Base-by-base conservation (phyloP, 352 stramenopile genomes). In the Phytopythium chamaehyphon region DNA sequence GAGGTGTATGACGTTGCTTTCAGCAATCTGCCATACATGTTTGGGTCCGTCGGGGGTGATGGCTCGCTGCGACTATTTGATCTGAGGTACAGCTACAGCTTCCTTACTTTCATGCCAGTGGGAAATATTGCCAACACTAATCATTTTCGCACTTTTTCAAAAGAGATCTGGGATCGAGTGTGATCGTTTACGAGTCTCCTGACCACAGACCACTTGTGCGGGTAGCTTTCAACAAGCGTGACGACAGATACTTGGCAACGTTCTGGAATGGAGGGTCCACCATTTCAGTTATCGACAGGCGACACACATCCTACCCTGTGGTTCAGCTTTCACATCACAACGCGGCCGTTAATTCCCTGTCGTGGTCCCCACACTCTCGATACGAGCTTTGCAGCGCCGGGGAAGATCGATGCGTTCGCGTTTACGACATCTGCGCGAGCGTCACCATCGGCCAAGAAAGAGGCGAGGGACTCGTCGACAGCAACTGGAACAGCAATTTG, bases 1-100 rank as follows among this genome's bases (percentile, higher is more conserved):
- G 97, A 99, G 71, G 97, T 99, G 3, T 99, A 98, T 66, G 97
- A 99, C 73, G 90, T 99, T 21, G 90, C 95, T 12, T 99, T 98
- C 55, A 77, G 62, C 21, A 79, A 95, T 16, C 94, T 97, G 19
- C 47, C 64, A 0, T 87, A 98, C 57, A 83, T 98, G 1, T 99
- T 99, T 71, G 96, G 90, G 3, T 98, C 91, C 0, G 97, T 99
- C 2, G 96, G 97, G 8, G 96, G 90, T 5, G 97, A 99, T 59
- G 96, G 96, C 16, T 98, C 89, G 18, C 73, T 99, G 7, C 88
- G 97, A 3, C 81, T 98, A 42, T 99, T 99, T 68, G 97, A 99
- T 64, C 80, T 99, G 43, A 66, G 96, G 68, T 97, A 59, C 76
- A 67, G 19, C 2, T 12, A 37, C 48, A 50, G 28, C 8, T 52